Base-by-base conservation (phyloP, 495 filamentous ascomycete genomes). In the Cercophora samala region DNA sequence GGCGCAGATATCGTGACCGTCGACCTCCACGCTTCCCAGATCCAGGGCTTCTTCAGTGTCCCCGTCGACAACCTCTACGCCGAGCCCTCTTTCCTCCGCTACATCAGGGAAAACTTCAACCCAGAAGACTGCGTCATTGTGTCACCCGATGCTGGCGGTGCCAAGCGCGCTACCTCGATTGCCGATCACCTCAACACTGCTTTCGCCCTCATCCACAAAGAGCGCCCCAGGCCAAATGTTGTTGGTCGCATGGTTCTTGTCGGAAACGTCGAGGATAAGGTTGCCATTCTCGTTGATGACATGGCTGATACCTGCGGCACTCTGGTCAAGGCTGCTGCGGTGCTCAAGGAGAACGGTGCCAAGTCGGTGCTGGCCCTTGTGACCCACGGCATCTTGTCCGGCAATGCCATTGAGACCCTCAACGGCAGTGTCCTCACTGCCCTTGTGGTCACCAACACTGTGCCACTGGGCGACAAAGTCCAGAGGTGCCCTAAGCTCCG, bases 171-270 rank as follows among this genome's bases (percentile, higher is more conserved):
- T 52, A 97, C 95, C n/a, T 92, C 89, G 9, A 97, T 98, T 65
- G 95, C 95, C 63, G 96, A 98, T 77, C 90, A 93, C 23, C 87
- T 99, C 58, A 93, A 97, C 74, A 88, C 93, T 63, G 91, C 90
- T 69, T 99, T 99, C 78, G 95, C 95, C n/a, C 88, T 99, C 37
- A 99, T 99, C 74, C 95, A 98, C 87, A 98, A 98, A 81, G 94
- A 98, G 80, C 93, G 95, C 63, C 90, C 93, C 0, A 86, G 93
- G 23, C 94, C 95, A 63, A 97, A 97, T 76, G 95, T 97, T 77
- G 94, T 98, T 68, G 92, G 90, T 22, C 91, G 91, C 72, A 99
- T 99, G 95, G 93, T 94, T 70, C 89, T 97, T 42, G 90, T 96
- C 65, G 92, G 92, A 60, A 90, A 91, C 60, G 84, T 87, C 69